Evolutionary conservation across 129 eudicot species (phyloP).

Genomic region (Ambrosia artemisiifolia): DNA sequence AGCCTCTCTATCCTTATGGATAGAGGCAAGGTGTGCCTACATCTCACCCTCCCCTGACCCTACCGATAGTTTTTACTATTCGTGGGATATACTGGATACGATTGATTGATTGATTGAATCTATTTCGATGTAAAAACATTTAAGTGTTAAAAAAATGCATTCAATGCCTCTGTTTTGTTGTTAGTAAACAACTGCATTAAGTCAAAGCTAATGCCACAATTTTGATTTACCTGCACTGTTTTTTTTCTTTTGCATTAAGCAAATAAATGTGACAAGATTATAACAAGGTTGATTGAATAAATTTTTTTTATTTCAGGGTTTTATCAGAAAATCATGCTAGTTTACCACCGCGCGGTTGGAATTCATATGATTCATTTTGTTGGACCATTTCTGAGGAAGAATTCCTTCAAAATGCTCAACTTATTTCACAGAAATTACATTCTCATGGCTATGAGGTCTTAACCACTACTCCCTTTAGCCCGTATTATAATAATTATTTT

Average conservation of each 20-base stretch:
- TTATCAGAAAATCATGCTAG: conserved; percentile 42
- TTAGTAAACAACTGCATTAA: not conserved
- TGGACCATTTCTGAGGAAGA: conserved; percentile 92
- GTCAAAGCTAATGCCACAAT: not conserved
- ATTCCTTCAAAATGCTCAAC: conserved; percentile 74
- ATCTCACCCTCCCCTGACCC: no score
- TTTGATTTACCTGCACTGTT: not conserved
- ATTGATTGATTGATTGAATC: no score
- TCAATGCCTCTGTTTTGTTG: not conserved
- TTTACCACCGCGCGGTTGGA: conserved; percentile 98
- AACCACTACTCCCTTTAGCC: not conserved
- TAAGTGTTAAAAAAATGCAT: not conserved
- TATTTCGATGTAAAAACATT: no score
- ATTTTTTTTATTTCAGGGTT: conserved; percentile 38
- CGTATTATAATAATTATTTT: not conserved
- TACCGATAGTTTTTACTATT: no score
- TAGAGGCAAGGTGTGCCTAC: no score
- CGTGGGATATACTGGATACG: no score
- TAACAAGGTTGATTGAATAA: not conserved
- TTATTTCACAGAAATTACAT: conserved; percentile 48
- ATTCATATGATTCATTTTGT: conserved; percentile 94
- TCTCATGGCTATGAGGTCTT: conserved; percentile 85
- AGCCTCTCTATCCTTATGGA: no score
- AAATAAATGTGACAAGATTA: not conserved
- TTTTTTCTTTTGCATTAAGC: not conserved